phyloP scores from a whole-genome alignment of 2,329 filamentous ascomycete species.

The Diplodia seriata region DNA sequence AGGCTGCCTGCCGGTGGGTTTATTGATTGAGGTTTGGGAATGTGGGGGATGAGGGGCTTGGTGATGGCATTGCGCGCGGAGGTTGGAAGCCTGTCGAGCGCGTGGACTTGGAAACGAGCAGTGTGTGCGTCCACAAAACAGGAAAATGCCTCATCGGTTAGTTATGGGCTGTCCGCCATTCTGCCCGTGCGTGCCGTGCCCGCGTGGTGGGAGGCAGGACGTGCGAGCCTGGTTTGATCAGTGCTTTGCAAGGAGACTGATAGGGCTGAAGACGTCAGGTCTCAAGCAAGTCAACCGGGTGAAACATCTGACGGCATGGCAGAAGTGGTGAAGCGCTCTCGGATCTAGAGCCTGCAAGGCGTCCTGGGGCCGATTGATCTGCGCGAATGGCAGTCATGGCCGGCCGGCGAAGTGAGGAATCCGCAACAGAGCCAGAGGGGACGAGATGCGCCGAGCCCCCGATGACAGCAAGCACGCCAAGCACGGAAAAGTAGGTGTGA shows the following conservation, averaged over 20 bases:
- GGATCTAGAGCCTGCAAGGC: neutral
- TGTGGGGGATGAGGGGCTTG: neutral
- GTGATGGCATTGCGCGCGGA: neutral
- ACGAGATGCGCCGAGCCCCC: neutral
- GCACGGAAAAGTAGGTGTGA: conserved; percentile 27
- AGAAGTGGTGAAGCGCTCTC: neutral
- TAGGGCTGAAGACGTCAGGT: conserved; percentile 25
- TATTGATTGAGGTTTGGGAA: neutral
- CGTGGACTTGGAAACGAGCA: neutral
- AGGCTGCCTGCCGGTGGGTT: neutral
- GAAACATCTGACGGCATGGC: neutral
- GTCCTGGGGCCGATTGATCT: neutral
- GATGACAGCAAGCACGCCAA: conserved; percentile 21
- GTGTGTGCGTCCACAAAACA: conserved; percentile 7
- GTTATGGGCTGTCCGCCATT: neutral
- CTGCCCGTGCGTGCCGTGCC: conserved; percentile 23
- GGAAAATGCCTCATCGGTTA: conserved; percentile 21
- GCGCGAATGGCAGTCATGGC: neutral
- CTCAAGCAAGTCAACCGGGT: neutral
- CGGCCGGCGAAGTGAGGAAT: neutral
- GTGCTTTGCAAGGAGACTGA: neutral
- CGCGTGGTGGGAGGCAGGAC: conserved; percentile 2
- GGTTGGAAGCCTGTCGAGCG: neutral
- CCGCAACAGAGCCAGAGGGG: neutral
- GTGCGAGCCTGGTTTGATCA: conserved; percentile 20